These are phyloP conservation scores for Eucalyptus curtisii DNA, from an alignment of 345 rosid genomes.

Conservation along the genomic window DNA sequence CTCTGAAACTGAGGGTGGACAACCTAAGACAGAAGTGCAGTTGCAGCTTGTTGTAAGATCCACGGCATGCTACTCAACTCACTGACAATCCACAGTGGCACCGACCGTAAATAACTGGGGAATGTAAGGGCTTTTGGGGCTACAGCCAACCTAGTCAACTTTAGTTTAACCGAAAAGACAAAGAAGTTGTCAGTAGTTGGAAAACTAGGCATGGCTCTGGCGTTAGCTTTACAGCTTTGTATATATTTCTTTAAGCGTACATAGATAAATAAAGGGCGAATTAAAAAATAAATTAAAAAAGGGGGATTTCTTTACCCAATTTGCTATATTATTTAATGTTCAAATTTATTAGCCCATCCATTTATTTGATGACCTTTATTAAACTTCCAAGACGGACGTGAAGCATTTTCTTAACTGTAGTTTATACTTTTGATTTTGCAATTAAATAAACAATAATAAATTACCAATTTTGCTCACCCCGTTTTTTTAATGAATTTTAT, in stretches of 20 bases:
- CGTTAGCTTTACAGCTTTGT: slow-evolving; percentile 51
- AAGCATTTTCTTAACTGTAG: slow-evolving; percentile 83
- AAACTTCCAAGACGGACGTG: slow-evolving; percentile 86
- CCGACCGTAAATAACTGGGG: slow-evolving; percentile 9
- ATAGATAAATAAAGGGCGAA: not conserved
- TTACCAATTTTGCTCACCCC: not conserved
- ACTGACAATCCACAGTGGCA: slow-evolving; percentile 6
- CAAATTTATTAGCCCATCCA: slow-evolving; percentile 3
- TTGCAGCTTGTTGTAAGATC: not conserved
- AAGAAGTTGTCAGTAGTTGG: slow-evolving; percentile 57
- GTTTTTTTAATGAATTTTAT: not conserved
- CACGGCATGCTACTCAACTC: not conserved
- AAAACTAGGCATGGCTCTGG: slow-evolving; percentile 34
- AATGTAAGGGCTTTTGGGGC: slow-evolving; percentile 2
- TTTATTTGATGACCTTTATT: slow-evolving; percentile 24
- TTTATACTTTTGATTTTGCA: slow-evolving; percentile 63
- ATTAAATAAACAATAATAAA: slow-evolving; percentile 21
- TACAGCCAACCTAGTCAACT: slow-evolving; percentile 20
- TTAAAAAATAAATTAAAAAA: slow-evolving; percentile 3
- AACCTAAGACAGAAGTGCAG: not conserved
- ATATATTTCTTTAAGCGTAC: not conserved
- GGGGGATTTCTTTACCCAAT: slow-evolving; percentile 14
- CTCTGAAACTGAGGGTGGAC: not conserved
- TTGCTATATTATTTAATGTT: slow-evolving; percentile 7
- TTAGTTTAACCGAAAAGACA: slow-evolving; percentile 28